Evolutionary conservation across 306 rosid genomes (phyloP).

Genomic region (Prunus kanzakura): DNA sequence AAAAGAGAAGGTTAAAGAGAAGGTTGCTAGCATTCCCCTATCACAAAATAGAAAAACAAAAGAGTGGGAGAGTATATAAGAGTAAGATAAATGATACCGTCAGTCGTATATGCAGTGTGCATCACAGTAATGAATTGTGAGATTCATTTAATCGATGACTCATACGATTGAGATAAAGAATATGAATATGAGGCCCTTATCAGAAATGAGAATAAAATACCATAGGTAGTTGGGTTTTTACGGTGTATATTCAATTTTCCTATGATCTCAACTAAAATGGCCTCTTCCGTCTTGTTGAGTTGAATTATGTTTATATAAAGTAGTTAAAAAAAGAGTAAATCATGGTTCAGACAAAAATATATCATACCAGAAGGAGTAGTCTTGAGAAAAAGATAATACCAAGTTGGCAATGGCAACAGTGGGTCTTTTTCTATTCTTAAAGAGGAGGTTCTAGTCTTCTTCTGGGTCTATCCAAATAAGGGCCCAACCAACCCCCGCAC

Average conservation of each 20-base stretch:
- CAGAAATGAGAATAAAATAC: too few relatives aligned
- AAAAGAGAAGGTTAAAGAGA: too few relatives aligned
- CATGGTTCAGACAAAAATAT: neutral
- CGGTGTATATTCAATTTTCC: neutral
- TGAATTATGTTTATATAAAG: neutral
- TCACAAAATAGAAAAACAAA: too few relatives aligned
- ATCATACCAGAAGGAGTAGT: neutral
- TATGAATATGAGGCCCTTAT: too few relatives aligned
- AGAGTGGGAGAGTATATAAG: too few relatives aligned
- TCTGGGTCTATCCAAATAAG: slow-evolving; percentile 14
- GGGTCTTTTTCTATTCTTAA: neutral
- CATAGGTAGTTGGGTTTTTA: too few relatives aligned
- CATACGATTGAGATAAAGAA: too few relatives aligned
- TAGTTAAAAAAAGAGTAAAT: neutral
- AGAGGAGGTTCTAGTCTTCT: slow-evolving; percentile 10
- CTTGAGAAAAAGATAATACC: neutral
- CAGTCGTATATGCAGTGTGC: too few relatives aligned
- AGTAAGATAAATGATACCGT: too few relatives aligned
- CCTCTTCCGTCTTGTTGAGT: neutral
- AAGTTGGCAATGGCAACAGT: slow-evolving; percentile 18
- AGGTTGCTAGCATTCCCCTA: too few relatives aligned
- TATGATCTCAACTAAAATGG: neutral
- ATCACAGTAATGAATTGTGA: too few relatives aligned
- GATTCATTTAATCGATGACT: too few relatives aligned
- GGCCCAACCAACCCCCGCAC: slow-evolving; percentile 41